Conservation (phyloP, 768 basidiomycete genomes). For the Macrolepiota albuminosa region DNA sequence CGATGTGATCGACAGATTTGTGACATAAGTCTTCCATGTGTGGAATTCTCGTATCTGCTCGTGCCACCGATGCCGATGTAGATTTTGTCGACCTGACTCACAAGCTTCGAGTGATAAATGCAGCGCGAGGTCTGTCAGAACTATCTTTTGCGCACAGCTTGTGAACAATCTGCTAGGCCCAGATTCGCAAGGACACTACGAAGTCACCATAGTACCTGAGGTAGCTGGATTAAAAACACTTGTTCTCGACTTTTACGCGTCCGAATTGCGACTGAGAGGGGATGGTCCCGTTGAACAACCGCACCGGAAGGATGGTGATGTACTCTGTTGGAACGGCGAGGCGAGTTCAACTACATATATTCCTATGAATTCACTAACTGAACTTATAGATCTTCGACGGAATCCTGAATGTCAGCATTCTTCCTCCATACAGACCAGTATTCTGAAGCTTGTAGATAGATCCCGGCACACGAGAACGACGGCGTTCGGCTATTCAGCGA, state of each 20-base stretch:
- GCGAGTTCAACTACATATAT: conserved; percentile 27
- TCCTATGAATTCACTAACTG: background rate
- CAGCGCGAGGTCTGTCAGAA: conserved; percentile 46
- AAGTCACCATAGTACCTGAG: conserved; percentile 13
- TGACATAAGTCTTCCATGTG: conserved; percentile 46
- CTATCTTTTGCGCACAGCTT: background rate
- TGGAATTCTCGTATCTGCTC: conserved; percentile 57
- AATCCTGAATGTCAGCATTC: conserved; percentile 49
- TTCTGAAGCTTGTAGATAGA: conserved; percentile 30
- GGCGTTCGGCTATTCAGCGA: conserved; percentile 47
- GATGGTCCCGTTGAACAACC: conserved; percentile 58
- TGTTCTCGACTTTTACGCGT: conserved; percentile 58
- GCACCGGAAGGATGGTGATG: conserved; percentile 48
- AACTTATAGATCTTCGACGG: conserved; percentile 65
- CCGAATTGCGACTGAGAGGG: conserved; percentile 75
- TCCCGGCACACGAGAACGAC: conserved; percentile 64
- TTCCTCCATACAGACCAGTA: background rate
- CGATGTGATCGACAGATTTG: conserved; percentile 6
- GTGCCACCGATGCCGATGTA: conserved; percentile 10
- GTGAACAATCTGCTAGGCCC: conserved; percentile 45
- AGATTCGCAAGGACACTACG: conserved; percentile 45
- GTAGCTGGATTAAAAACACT: conserved; percentile 13
- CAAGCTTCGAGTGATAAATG: conserved; percentile 45
- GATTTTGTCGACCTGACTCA: conserved; percentile 21
- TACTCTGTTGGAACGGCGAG: conserved; percentile 88